A percentile compares a stretch with the other conserved stretches of the same genome.
Evolutionary conservation across 2,329 filamentous ascomycete species (phyloP).

Genomic region (Nigrograna mackinnonii): DNA sequence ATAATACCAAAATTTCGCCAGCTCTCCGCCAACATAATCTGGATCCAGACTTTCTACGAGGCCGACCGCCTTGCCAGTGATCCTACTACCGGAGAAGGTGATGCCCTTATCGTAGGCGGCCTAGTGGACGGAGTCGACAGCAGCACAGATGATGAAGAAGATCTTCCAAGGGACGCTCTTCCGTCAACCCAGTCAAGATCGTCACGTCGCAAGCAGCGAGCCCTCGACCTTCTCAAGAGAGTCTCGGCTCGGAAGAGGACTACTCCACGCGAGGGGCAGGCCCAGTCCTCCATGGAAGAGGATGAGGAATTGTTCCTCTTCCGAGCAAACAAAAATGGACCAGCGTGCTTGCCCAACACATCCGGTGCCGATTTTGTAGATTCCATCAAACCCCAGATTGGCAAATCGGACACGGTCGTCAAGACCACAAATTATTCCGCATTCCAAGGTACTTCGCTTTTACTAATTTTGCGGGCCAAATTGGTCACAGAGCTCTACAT

Average conservation of each 20-base stretch:
- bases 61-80: conserved; percentile 61
- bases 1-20: conserved; percentile 75
- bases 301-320: conserved; percentile 52
- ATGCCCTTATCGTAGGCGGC: conserved; percentile 47
- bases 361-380: conserved; percentile 56
- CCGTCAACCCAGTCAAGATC: conserved; percentile 34
- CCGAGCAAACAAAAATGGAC: conserved; percentile 37
- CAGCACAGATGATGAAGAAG: conserved; percentile 39
- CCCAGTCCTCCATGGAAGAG: conserved; percentile 36
- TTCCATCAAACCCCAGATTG: conserved; percentile 53
- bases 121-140: conserved; percentile 37
- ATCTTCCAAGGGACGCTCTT: conserved; percentile 24
- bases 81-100: conserved; percentile 49
- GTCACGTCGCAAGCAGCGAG: conserved; percentile 38
- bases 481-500: conserved; percentile 89
- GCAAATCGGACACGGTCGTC: conserved; percentile 57
- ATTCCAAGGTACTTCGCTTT: conserved; percentile 73
- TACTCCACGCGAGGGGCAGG: conserved; percentile 26
- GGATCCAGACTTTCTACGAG: conserved; percentile 79
- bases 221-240: conserved; percentile 40
- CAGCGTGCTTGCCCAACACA: conserved; percentile 47
- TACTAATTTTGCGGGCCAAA: conserved; percentile 78
- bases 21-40: conserved; percentile 72
- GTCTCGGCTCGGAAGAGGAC: conserved; percentile 35
- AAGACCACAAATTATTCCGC: conserved; percentile 87